These are phyloP conservation scores for Epichloe hybrida DNA, from an alignment of 2,329 filamentous ascomycete species.

Conservation along the genomic window DNA sequence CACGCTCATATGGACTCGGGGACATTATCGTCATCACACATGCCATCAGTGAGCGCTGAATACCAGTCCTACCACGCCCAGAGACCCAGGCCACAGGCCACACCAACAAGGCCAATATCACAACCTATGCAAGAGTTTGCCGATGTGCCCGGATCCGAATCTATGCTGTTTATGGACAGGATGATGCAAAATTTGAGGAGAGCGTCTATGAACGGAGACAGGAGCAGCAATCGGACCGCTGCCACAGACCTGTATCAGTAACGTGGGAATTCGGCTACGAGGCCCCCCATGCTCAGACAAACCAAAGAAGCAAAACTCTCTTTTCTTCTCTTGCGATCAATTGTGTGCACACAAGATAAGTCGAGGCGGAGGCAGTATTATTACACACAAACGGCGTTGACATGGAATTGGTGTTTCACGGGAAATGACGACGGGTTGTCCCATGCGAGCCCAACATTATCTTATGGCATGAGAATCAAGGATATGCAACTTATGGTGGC, in stretches of 20 bases:
- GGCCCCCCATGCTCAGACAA: background rate
- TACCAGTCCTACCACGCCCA: background rate
- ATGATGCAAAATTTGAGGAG: constrained; percentile 38
- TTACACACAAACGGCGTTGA: background rate
- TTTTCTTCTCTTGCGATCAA: too few relatives aligned
- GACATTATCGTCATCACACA: constrained; percentile 1
- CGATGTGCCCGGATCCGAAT: constrained; percentile 29
- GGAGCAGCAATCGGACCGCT: background rate
- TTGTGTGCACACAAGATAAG: too few relatives aligned
- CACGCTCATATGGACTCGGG: background rate
- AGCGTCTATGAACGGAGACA: constrained; percentile 15
- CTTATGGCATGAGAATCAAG: background rate
- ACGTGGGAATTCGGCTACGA: background rate
- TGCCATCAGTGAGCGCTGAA: background rate
- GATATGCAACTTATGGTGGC: too few relatives aligned
- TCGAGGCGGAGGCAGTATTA: too few relatives aligned
- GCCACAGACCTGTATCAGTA: background rate
- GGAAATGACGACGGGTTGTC: background rate
- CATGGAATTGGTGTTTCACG: background rate
- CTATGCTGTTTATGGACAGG: constrained; percentile 36
- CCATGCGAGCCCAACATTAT: background rate
- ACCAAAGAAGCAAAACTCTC: background rate
- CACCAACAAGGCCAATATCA: background rate
- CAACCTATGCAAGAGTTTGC: constrained; percentile 20
- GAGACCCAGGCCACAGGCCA: background rate